These are phyloP conservation scores for Cardamine chenopodiifolia DNA, from an alignment of 345 rosid genomes.

Conservation along the genomic window DNA sequence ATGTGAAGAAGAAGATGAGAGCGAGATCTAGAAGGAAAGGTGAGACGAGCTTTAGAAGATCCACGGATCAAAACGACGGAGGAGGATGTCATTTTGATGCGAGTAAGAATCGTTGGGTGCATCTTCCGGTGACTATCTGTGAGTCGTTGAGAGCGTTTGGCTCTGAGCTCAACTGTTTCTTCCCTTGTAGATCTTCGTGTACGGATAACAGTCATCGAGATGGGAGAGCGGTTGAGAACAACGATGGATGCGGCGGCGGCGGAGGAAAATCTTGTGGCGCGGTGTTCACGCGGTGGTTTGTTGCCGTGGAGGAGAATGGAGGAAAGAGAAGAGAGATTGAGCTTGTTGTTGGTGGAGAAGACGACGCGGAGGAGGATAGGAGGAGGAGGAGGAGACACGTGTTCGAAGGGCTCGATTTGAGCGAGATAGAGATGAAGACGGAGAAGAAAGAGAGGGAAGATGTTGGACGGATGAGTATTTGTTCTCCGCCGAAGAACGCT, in stretches of 20 bases:
- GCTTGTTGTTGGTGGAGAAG: conserved; percentile 66
- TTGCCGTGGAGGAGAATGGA: conserved; percentile 73
- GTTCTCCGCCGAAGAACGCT: conserved; percentile 89
- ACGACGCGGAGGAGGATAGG: conserved; percentile 47
- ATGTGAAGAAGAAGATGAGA: conserved; percentile 73
- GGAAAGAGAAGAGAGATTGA: conserved; percentile 71
- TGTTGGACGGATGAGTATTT: conserved; percentile 56
- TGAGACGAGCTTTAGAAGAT: conserved; percentile 68
- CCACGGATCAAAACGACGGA: conserved; percentile 30
- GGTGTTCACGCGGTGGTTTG: conserved; percentile 79
- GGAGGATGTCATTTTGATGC: conserved; percentile 37
- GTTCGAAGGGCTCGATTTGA: conserved; percentile 67
- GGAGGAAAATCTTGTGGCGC: conserved; percentile 63
- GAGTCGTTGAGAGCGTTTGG: conserved; percentile 82
- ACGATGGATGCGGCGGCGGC: conserved; percentile 34
- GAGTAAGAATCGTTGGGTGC: conserved; percentile 66
- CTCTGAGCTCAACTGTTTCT: conserved; percentile 82
- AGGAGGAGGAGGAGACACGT: conserved; percentile 68
- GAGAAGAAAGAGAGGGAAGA: conserved; percentile 55
- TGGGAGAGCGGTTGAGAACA: conserved; percentile 43
- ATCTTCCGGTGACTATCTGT: conserved; percentile 78
- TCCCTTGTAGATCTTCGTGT: conserved; percentile 85
- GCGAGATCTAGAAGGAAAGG: conserved; percentile 68
- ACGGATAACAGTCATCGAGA: conserved; percentile 38
- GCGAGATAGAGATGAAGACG: conserved; percentile 44